Evolutionary conservation across 1,284 basidiomycete species (phyloP).

Genomic region (Golubevia sp.): DNA sequence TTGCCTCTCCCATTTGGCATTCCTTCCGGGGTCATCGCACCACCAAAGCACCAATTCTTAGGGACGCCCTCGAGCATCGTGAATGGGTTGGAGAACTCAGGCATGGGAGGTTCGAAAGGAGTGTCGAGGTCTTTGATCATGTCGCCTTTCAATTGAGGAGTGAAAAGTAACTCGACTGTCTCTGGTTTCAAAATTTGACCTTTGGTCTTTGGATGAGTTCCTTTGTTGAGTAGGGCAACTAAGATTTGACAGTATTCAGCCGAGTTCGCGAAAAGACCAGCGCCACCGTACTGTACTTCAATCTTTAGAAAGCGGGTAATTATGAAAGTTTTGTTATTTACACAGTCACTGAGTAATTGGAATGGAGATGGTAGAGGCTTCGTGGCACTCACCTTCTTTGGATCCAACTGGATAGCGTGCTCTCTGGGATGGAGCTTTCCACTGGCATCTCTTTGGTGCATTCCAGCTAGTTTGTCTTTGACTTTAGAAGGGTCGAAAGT

Average conservation of each 20-base stretch:
- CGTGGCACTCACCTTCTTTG: constrained; percentile 18
- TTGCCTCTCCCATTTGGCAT: not conserved
- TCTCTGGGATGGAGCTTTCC: constrained; percentile 16
- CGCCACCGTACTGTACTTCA: constrained; percentile 29
- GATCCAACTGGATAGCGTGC: constrained; percentile 21
- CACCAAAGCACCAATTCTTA: constrained; percentile 27
- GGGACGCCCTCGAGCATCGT: constrained; percentile 20
- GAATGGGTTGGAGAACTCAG: constrained; percentile 18
- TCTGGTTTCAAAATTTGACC: constrained; percentile 18
- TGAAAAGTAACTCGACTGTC: constrained; percentile 20
- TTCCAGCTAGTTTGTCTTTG: constrained; percentile 15
- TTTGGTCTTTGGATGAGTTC: constrained; percentile 22
- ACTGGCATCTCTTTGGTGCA: constrained; percentile 13
- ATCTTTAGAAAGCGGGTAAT: too few relatives aligned
- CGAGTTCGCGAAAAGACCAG: constrained; percentile 29
- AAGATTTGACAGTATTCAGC: constrained; percentile 25
- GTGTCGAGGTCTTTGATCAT: constrained; percentile 18
- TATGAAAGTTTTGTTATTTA: too few relatives aligned
- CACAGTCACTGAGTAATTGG: too few relatives aligned
- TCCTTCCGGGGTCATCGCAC: constrained; percentile 5
- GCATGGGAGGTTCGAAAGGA: constrained; percentile 16
- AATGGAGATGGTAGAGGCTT: too few relatives aligned
- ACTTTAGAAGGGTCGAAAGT: constrained; percentile 19
- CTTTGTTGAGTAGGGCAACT: constrained; percentile 26
- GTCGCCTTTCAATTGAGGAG: constrained; percentile 18